Conservation (phyloP, 306 rosid species). For the Aeschynomene evenia region DNA sequence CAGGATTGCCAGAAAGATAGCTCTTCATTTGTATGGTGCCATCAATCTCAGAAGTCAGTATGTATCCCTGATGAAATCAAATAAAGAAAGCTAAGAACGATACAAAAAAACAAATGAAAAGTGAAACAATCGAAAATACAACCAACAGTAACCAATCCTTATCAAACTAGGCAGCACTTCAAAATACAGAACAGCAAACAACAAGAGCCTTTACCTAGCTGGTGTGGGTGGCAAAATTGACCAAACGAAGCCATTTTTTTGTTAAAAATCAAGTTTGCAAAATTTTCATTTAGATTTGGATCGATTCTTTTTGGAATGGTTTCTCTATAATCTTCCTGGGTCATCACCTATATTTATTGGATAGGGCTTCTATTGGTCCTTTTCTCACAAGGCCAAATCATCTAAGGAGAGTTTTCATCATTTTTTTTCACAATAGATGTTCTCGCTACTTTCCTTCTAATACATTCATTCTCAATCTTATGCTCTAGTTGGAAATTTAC, state of each 20-base stretch:
- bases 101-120: background rate
- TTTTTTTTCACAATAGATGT: background rate
- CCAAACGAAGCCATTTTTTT: background rate
- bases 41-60: constrained; percentile 88
- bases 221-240: background rate
- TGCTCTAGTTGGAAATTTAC: constrained; percentile 1
- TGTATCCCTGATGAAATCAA: constrained; percentile 67
- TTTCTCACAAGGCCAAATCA: background rate
- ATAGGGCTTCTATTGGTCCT: background rate
- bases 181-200: constrained; percentile 6
- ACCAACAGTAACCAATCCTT: constrained; percentile 22
- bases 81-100: constrained; percentile 20
- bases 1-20: constrained; percentile 86
- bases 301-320: background rate
- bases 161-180: constrained; percentile 22
- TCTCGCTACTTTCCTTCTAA: background rate
- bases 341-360: background rate
- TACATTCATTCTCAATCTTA: background rate
- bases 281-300: constrained; percentile 4
- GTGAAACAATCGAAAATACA: constrained; percentile 22
- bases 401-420: background rate
- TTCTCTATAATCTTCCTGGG: background rate
- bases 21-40: constrained; percentile 96
- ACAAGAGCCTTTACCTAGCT: background rate
- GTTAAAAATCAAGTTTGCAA: background rate